phyloP scores from a whole-genome alignment of 1,139 yeast genomes.

The Pneumocystis oryctolagi region DNA sequence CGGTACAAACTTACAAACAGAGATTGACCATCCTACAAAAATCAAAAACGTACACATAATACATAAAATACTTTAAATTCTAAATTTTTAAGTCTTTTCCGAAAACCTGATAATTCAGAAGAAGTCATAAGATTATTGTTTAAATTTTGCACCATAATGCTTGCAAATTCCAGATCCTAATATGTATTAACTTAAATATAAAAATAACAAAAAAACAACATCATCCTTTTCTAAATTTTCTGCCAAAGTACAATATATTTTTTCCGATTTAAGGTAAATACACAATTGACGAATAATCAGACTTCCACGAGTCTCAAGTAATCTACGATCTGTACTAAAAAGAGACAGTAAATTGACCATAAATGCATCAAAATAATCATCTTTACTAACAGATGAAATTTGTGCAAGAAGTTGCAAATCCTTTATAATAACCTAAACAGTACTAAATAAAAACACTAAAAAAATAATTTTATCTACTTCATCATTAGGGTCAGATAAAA shows the following conservation, averaged over 20 bases:
- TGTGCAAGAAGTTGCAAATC: slow-evolving; percentile 66
- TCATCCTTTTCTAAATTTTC: slow-evolving; percentile 52
- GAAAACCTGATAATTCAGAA: slow-evolving; percentile 56
- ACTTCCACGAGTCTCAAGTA: slow-evolving; percentile 61
- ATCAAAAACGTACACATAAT: not conserved
- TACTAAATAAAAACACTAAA: not conserved
- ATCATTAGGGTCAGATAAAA: slow-evolving; percentile 74
- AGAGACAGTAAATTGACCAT: slow-evolving; percentile 55
- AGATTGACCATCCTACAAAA: slow-evolving; percentile 41
- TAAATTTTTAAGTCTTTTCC: slow-evolving; percentile 47
- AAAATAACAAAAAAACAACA: slow-evolving; percentile 6
- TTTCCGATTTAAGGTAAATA: slow-evolving; percentile 63
- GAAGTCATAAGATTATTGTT: slow-evolving; percentile 82
- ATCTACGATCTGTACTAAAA: slow-evolving; percentile 50
- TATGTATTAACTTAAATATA: not conserved
- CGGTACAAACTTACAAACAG: slow-evolving; percentile 66
- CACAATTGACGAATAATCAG: slow-evolving; percentile 76
- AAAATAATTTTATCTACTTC: slow-evolving; percentile 22
- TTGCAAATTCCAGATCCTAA: slow-evolving; percentile 52
- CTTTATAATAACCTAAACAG: slow-evolving; percentile 46
- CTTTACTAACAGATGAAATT: slow-evolving; percentile 63
- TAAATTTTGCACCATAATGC: slow-evolving; percentile 71
- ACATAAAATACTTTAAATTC: slow-evolving; percentile 19
- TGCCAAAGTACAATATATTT: slow-evolving; percentile 69
- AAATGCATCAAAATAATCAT: slow-evolving; percentile 60